Evolutionary conservation across 2,329 filamentous ascomycete species (phyloP), one percentile per base, ranked within the genome.

Genomic region (Trichoderma pleuroti): DNA sequence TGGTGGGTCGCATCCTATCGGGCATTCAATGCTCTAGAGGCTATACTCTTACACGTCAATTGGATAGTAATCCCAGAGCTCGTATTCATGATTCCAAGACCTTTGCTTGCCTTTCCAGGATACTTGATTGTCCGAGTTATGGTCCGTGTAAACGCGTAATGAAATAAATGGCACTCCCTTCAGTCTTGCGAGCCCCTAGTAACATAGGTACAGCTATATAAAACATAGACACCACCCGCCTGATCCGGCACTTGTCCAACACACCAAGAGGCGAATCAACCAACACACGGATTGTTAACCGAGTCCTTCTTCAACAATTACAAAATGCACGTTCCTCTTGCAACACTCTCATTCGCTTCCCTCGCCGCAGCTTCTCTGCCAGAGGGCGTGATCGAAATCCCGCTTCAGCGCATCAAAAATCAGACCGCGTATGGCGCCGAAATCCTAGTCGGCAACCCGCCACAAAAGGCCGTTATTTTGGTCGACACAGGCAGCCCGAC

Each of bases 401-500:
- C 72, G 2, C 62, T 72, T 42, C 59, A 62, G 52, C 64, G 72
- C 56, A 71, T 68, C 42, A 73, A 71, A 61, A 69, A 72, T 18
- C 66, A 73, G 39, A 62, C 18, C 8, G 72, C 72, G 14, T 73
- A 73, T 42, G 72, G 71, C 18, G 67, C 68, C 16, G 72, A 73
- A 32, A 54, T 71, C 42, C 30, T 39, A 28, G 56, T 73, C 14
- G 71, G 72, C 12, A 73, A 56, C 60, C 68, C 72, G 8, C 68
- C 68, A 1, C 72, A 73, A 64, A 71, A 36, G 42, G 71, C 60
- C 14, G 65, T 61, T 26, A 67, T 64, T 16, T 59, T 56, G 9
- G 68, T 63, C n/a, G 72, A 73, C 26, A 73, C 71, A 14, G 71
- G 71, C 18, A 73, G 72, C 56, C 69, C 69, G 14, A 71, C 71